These are phyloP conservation scores for Chenopodium berlandieri DNA, from an alignment of 148 eudicot genomes.

Conservation along the genomic window DNA sequence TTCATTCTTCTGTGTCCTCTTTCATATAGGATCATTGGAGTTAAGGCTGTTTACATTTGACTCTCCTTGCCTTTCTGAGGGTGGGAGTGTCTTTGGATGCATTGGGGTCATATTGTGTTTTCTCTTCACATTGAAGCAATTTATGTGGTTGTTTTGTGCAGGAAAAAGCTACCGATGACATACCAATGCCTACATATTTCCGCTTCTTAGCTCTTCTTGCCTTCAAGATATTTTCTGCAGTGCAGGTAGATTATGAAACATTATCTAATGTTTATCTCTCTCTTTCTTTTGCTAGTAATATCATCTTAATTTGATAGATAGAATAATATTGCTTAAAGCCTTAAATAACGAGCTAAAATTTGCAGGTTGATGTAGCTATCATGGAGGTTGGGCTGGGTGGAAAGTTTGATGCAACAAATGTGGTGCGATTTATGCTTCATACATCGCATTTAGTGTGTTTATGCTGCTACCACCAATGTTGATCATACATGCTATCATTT, in stretches of 20 bases:
- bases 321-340: not conserved
- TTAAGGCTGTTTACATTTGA: not conserved
- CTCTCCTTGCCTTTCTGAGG: not conserved
- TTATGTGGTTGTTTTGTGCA: slow-evolving; percentile 30
- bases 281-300: not conserved
- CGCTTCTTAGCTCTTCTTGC: slow-evolving; percentile 97
- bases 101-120: not conserved
- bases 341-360: slow-evolving; percentile 5
- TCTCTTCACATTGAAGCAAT: slow-evolving; percentile 24
- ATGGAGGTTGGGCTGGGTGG: slow-evolving; percentile 99
- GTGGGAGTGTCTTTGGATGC: not conserved
- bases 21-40: not conserved
- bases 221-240: slow-evolving; percentile 89
- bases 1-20: not conserved
- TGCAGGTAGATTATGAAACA: slow-evolving; percentile 51
- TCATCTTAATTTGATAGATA: not conserved
- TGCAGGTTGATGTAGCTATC: slow-evolving; percentile 94
- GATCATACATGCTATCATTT: slow-evolving; percentile 15
- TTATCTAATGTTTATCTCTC: not conserved
- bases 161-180: slow-evolving; percentile 66
- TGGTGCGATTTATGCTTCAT: slow-evolving; percentile 49
- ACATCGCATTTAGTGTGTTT: not conserved
- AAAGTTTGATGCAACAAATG: slow-evolving; percentile 95
- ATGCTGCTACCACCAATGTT: slow-evolving; percentile 10
- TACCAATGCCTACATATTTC: slow-evolving; percentile 94